These are phyloP conservation scores for Albatrellus sp. DNA, from an alignment of 1,284 basidiomycete species.

Conservation along the genomic window DNA sequence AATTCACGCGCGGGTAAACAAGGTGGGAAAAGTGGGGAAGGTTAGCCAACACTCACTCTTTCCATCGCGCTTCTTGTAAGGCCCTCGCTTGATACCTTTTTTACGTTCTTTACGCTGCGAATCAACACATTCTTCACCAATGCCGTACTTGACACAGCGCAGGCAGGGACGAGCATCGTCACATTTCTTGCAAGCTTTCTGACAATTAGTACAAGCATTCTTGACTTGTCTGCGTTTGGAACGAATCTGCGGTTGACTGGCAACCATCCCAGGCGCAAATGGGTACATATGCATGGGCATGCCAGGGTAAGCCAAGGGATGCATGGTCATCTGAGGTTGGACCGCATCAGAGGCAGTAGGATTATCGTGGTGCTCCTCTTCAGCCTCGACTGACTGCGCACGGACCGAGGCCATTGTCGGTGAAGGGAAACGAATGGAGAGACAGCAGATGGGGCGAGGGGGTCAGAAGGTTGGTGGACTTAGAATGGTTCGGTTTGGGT, in stretches of 20 bases:
- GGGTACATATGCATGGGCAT: constrained; percentile 59
- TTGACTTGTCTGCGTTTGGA: constrained; percentile 81
- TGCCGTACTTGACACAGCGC: constrained; percentile 77
- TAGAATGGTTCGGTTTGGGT: background rate
- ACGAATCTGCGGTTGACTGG: constrained; percentile 29
- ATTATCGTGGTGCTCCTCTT: constrained; percentile 24
- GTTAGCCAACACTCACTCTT: constrained; percentile 40
- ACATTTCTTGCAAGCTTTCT: constrained; percentile 86
- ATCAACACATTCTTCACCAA: constrained; percentile 69
- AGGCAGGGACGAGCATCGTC: constrained; percentile 80
- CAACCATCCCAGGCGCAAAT: constrained; percentile 36
- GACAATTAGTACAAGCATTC: constrained; percentile 82
- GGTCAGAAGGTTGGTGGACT: background rate
- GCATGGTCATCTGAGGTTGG: constrained; percentile 37
- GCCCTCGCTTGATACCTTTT: constrained; percentile 78
- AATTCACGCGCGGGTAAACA: constrained; percentile 8
- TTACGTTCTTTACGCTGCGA: constrained; percentile 76
- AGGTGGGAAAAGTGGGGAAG: constrained; percentile 5
- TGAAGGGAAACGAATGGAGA: constrained; percentile 6
- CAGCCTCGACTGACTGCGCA: constrained; percentile 17
- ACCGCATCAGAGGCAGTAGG: constrained; percentile 23
- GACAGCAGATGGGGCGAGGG: constrained; percentile 7
- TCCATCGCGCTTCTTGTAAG: constrained; percentile 88
- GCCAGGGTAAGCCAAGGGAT: constrained; percentile 37
- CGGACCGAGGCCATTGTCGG: constrained; percentile 10